Evolutionary conservation across 2,329 filamentous ascomycete genomes (phyloP).

Genomic region (Claviceps digitariae): DNA sequence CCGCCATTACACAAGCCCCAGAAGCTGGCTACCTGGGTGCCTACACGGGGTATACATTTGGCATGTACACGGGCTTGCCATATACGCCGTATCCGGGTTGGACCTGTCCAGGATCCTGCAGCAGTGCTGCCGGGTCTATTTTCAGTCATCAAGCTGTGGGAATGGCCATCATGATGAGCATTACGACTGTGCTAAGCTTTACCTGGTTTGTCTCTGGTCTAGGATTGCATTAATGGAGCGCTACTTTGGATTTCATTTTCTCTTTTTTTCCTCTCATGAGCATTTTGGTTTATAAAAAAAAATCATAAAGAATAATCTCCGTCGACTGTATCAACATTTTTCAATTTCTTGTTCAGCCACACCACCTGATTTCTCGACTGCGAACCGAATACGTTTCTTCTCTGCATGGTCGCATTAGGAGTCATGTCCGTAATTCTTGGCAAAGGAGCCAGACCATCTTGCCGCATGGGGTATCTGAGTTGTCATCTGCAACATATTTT

Average conservation of each 20-base stretch:
- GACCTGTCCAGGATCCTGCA: constrained; percentile 45
- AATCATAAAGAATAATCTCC: background rate
- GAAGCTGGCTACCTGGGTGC: constrained; percentile 42
- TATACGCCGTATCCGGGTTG: constrained; percentile 40
- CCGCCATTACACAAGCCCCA: constrained; percentile 33
- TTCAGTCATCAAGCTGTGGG: constrained; percentile 34
- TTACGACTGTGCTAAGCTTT: constrained; percentile 45
- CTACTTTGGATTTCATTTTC: background rate
- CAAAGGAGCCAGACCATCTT: background rate
- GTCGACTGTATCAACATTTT: background rate
- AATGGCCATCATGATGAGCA: constrained; percentile 39
- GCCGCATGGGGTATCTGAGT: no score
- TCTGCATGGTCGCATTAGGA: no score
- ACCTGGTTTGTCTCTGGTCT: constrained; percentile 50
- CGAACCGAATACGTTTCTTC: no score
- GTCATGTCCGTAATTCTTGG: background rate
- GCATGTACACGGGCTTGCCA: constrained; percentile 38
- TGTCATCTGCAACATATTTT: background rate
- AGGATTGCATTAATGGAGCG: constrained; percentile 17
- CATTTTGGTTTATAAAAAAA: no score
- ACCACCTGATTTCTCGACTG: no score
- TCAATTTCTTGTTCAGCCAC: background rate
- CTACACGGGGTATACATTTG: constrained; percentile 38
- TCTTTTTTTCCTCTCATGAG: no score
- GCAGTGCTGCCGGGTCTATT: constrained; percentile 36